Percentiles rank a stretch among this genome's conserved stretches.
Evolutionary conservation across 192 early-diverging fungal genomes (phyloP).

Genomic region (Entrophospora sp.): DNA sequence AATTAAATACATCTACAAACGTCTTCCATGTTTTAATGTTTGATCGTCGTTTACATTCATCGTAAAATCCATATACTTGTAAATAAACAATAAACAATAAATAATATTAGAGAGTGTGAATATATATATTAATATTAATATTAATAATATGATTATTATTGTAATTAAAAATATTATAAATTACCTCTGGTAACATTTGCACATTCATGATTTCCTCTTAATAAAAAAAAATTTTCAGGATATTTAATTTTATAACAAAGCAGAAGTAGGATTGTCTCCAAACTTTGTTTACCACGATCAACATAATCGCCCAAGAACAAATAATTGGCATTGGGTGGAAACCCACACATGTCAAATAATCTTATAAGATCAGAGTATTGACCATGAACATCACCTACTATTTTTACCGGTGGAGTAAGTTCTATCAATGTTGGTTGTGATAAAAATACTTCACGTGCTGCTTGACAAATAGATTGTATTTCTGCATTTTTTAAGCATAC

Average conservation of each 20-base stretch:
- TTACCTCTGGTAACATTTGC: slow-evolving; percentile 82
- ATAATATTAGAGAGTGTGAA: not conserved
- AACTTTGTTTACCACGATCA: slow-evolving; percentile 89
- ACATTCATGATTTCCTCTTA: slow-evolving; percentile 95
- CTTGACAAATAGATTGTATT: slow-evolving; percentile 76
- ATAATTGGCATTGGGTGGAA: slow-evolving; percentile 86
- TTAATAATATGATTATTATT: not conserved
- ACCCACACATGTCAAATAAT: slow-evolving; percentile 90
- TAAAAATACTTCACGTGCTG: slow-evolving; percentile 81
- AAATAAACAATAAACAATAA: slow-evolving; percentile 18
- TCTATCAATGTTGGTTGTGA: slow-evolving; percentile 77
- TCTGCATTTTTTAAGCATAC: slow-evolving; percentile 81
- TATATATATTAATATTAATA: not conserved
- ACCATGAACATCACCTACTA: slow-evolving; percentile 90
- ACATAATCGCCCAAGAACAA: slow-evolving; percentile 95
- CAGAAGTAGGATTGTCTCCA: slow-evolving; percentile 90
- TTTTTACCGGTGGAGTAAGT: slow-evolving; percentile 67
- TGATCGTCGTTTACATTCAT: slow-evolving; percentile 89
- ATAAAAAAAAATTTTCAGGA: slow-evolving; percentile 93
- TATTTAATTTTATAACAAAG: slow-evolving; percentile 97
- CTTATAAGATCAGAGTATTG: slow-evolving; percentile 89
- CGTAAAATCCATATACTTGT: slow-evolving; percentile 93
- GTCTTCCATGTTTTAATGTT: slow-evolving; percentile 85
- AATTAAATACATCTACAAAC: slow-evolving; percentile 92
- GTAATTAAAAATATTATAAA: not conserved